Evolutionary conservation across 345 rosid genomes (phyloP).

Genomic region (Gossypium anomalum): DNA sequence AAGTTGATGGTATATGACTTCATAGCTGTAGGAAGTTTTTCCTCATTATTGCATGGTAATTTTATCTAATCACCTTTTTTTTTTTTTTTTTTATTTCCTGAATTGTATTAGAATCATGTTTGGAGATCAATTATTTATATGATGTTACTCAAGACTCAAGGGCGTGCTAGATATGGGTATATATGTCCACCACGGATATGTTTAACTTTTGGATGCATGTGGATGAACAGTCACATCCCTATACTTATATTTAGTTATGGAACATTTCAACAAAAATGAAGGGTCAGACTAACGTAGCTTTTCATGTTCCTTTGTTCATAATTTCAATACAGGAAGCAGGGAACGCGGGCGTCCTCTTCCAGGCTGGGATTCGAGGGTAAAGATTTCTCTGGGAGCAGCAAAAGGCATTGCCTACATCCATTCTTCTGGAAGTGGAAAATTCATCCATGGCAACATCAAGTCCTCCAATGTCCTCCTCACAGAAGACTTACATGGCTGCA

Average conservation of each 20-base stretch:
- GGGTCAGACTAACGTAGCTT: slow-evolving; percentile 3
- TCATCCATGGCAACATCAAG: slow-evolving; percentile 71
- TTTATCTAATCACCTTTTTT: background rate
- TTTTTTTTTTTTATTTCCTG: background rate
- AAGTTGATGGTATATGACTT: slow-evolving; percentile 82
- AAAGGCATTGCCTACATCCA: slow-evolving; percentile 64
- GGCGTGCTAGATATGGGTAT: background rate
- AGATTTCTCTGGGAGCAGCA: slow-evolving; percentile 55
- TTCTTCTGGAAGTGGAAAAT: slow-evolving; percentile 38
- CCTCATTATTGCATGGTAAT: slow-evolving; percentile 9
- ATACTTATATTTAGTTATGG: background rate
- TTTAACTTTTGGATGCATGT: no score
- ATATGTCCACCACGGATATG: background rate
- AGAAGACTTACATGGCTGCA: slow-evolving; percentile 51
- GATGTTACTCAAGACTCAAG: background rate
- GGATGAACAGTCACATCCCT: no score
- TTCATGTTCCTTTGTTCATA: background rate
- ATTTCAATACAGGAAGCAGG: slow-evolving; percentile 33
- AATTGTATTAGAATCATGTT: background rate
- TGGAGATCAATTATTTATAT: background rate
- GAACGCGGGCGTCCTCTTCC: slow-evolving; percentile 30
- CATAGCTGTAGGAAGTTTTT: slow-evolving; percentile 30
- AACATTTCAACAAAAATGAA: no score
- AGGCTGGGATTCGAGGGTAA: slow-evolving; percentile 70
- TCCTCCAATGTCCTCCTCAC: slow-evolving; percentile 66